Evolutionary conservation across 495 filamentous ascomycete species (phyloP), one percentile per base, ranked within the genome.

Genomic region (Hypoxylon perforatum): DNA sequence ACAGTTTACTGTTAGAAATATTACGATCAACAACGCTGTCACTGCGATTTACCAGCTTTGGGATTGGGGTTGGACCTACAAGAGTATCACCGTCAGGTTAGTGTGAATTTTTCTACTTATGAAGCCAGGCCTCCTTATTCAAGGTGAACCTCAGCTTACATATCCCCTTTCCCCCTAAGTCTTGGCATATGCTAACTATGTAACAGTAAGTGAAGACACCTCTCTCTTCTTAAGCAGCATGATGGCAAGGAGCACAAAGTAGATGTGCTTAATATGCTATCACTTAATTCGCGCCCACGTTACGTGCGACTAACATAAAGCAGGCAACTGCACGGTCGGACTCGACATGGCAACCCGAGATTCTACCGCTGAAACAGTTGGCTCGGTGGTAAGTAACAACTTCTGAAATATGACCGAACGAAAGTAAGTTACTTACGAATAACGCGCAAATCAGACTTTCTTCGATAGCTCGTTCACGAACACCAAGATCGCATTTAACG

Each of bases 1-100:
- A 78, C 92, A 94, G 75, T 95, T 90, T 64, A 93, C 91, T 11
- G 87, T 90, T 73, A 85, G 90, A 38, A 92, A 92, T 69, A 64
- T 95, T 36, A 82, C 77, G 0, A 87, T 94, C 73, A 76, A 74
- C 65, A 83, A 86, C 65, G 85, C 82, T 35, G 61, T 76, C 23
- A 85, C 82, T 23, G 86, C 83, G 50, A 78, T 90, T 55, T 77
- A 67, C 45, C 79, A 82, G 63, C 50, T 77, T 2, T 85, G 79
- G 80, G 74, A 78, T 42, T 86, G 84, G 83, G 80, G 80, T 0
- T 85, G 77, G 82, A 90, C 87, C 30, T 89, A 94, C 76, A 89
- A 93, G 76, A 89, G 87, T 54, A 81, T 89, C 63, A 79, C 64
- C 39, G 86, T 92, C 65, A 77, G 64, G 64, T 67, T 54, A 22